A percentile compares a stretch with the other conserved stretches of the same genome.
Evolutionary conservation across 202 grass and related monocot species (phyloP).

Genomic region (Schoenoplectus triqueter): DNA sequence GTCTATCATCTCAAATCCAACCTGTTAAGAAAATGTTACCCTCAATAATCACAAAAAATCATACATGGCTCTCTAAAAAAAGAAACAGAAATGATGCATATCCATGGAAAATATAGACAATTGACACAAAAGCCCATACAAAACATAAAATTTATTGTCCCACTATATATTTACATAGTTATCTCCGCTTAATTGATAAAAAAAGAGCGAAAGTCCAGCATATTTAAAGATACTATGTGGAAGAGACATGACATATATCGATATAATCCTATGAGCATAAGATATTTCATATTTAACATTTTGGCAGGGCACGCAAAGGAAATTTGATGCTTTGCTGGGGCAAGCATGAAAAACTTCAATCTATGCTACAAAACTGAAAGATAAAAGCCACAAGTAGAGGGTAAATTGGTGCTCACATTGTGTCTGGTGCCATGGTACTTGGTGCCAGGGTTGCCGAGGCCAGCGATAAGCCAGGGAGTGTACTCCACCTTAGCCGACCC

Average conservation of each 20-base stretch:
- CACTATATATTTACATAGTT: too few relatives aligned
- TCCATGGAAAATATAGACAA: not conserved
- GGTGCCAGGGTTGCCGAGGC: slow-evolving; percentile 82
- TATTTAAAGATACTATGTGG: not conserved
- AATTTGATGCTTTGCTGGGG: not conserved
- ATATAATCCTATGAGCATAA: not conserved
- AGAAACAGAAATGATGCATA: not conserved
- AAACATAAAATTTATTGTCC: not conserved
- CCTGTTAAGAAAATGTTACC: slow-evolving; percentile 41
- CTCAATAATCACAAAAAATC: slow-evolving; percentile 23
- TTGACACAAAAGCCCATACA: not conserved
- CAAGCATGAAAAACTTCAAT: not conserved
- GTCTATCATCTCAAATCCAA: slow-evolving; percentile 95
- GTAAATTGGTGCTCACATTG: slow-evolving; percentile 57
- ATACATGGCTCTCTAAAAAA: not conserved
- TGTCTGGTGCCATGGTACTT: slow-evolving; percentile 95
- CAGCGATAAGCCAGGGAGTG: slow-evolving; percentile 95
- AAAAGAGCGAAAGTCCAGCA: too few relatives aligned
- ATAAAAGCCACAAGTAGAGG: not conserved
- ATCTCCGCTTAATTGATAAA: not conserved
- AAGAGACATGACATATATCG: not conserved
- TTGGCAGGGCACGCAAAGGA: not conserved
- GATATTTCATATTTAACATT: not conserved
- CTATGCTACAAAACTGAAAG: not conserved
- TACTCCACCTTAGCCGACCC: slow-evolving; percentile 59